Percentiles rank a stretch among this genome's conserved stretches.
These are phyloP conservation scores for Coemansia sp. DNA, from an alignment of 192 early-diverging fungal genomes.

Conservation along the genomic window DNA sequence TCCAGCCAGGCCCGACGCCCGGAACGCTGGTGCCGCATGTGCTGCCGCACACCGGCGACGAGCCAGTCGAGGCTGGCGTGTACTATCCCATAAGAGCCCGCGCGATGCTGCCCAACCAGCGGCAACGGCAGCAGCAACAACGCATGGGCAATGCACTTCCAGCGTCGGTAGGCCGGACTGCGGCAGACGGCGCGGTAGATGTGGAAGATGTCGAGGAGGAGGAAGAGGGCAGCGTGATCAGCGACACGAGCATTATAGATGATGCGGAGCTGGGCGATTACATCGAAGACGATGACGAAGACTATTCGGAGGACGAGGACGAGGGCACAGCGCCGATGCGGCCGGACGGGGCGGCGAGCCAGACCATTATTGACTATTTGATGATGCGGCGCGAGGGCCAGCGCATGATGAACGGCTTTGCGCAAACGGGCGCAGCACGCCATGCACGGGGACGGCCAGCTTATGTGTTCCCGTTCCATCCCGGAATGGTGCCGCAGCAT, in stretches of 20 bases:
- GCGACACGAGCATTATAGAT: slow-evolving; percentile 12
- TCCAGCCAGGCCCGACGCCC: slow-evolving; percentile 4
- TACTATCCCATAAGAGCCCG: slow-evolving; percentile 42
- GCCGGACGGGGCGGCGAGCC: slow-evolving; percentile 1
- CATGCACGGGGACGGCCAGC: slow-evolving; percentile 8
- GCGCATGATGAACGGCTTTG: slow-evolving; percentile 18
- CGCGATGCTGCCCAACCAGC: slow-evolving; percentile 39
- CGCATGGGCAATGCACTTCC: neutral
- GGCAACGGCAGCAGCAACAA: slow-evolving; percentile 21
- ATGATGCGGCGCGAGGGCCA: slow-evolving; percentile 12
- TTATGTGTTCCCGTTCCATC: slow-evolving; percentile 27
- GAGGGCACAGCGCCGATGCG: slow-evolving; percentile 1
- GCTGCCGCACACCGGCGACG: slow-evolving; percentile 32
- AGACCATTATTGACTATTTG: slow-evolving; percentile 17
- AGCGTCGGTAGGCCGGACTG: slow-evolving; percentile 11
- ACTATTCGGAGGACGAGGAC: slow-evolving; percentile 6
- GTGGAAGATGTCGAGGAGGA: slow-evolving; percentile 41
- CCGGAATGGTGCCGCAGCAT: slow-evolving; percentile 24
- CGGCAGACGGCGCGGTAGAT: slow-evolving; percentile 38
- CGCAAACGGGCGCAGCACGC: neutral
- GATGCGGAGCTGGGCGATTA: slow-evolving; percentile 5
- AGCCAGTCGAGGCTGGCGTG: slow-evolving; percentile 40
- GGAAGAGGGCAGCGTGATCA: neutral
- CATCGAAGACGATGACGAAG: slow-evolving; percentile 13
- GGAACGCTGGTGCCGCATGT: slow-evolving; percentile 13